A percentile compares a stretch with the other conserved stretches of the same genome.
Conservation (phyloP, 306 rosid genomes). For the Prunus armeniaca region DNA sequence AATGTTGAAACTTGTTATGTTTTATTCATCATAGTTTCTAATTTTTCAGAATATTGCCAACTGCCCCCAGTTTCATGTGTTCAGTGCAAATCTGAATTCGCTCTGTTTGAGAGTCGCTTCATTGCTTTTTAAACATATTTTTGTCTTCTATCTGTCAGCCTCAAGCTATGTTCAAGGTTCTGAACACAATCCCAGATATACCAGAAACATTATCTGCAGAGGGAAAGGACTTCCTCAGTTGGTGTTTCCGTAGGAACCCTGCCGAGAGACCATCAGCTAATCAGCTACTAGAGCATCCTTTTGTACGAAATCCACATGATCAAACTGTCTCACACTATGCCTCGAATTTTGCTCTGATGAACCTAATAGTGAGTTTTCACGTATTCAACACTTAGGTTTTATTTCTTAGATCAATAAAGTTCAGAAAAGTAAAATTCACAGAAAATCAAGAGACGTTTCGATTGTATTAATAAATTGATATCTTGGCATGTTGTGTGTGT, state of each 20-base stretch:
- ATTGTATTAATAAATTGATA: constrained; percentile 10
- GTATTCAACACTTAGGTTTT: not conserved
- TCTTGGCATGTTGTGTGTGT: constrained; percentile 17
- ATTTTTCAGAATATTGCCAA: not conserved
- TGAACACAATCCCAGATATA: constrained; percentile 69
- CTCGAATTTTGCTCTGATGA: constrained; percentile 32
- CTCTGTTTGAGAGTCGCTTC: not conserved
- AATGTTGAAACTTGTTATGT: constrained; percentile 19
- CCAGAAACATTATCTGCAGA: constrained; percentile 73
- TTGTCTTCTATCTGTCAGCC: constrained; percentile 49
- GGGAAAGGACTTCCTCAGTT: constrained; percentile 76
- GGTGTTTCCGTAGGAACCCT: constrained; percentile 86
- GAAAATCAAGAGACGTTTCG: not conserved
- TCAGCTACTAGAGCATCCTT: constrained; percentile 67
- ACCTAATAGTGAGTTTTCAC: constrained; percentile 50
- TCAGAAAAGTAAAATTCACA: constrained; percentile 33
- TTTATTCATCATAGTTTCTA: constrained; percentile 5
- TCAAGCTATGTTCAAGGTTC: constrained; percentile 95
- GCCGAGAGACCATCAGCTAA: constrained; percentile 76
- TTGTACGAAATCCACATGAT: constrained; percentile 52
- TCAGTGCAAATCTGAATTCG: not conserved
- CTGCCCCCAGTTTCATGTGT: not conserved
- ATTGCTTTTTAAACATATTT: not conserved
- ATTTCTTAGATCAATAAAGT: not conserved
- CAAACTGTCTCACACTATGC: constrained; percentile 29